Evolutionary conservation across 768 basidiomycete species (phyloP).

Genomic region (Boletellus ananas): DNA sequence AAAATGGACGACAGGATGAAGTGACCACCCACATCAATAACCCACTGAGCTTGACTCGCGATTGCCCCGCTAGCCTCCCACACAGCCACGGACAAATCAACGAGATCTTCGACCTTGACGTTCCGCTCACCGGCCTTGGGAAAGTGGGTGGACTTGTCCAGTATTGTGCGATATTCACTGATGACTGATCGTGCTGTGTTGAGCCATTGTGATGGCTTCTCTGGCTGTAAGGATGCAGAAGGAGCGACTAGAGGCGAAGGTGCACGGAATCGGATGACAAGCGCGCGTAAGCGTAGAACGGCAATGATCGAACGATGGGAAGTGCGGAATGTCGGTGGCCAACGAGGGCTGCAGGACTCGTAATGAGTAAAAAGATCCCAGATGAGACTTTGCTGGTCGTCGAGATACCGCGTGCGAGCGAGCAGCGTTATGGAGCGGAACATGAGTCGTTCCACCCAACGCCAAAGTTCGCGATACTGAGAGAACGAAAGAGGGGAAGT

Average conservation of each 20-base stretch:
- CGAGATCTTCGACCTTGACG: conserved; percentile 75
- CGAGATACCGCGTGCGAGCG: conserved; percentile 40
- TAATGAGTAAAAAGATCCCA: conserved; percentile 67
- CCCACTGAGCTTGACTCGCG: conserved; percentile 67
- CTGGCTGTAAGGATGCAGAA: conserved; percentile 20
- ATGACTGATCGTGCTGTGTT: conserved; percentile 62
- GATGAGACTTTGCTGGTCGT: conserved; percentile 39
- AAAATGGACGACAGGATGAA: not conserved
- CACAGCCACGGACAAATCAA: conserved; percentile 71
- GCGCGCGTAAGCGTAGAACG: conserved; percentile 68
- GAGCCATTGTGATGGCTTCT: conserved; percentile 52
- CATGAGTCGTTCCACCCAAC: conserved; percentile 80
- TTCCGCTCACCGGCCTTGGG: conserved; percentile 82
- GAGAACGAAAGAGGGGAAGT: conserved; percentile 47
- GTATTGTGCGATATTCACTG: conserved; percentile 64
- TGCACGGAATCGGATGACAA: conserved; percentile 48
- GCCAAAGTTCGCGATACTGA: conserved; percentile 77
- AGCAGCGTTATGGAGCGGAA: conserved; percentile 74
- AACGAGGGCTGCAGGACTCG: conserved; percentile 55
- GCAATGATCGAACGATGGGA: conserved; percentile 68
- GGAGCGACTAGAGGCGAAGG: conserved; percentile 13
- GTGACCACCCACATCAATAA: conserved; percentile 63
- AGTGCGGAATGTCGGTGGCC: conserved; percentile 79
- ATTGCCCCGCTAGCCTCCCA: conserved; percentile 75
- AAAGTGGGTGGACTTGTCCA: conserved; percentile 69